Base-by-base conservation (phyloP, 768 basidiomycete genomes). In the Tulasnella sp. region DNA sequence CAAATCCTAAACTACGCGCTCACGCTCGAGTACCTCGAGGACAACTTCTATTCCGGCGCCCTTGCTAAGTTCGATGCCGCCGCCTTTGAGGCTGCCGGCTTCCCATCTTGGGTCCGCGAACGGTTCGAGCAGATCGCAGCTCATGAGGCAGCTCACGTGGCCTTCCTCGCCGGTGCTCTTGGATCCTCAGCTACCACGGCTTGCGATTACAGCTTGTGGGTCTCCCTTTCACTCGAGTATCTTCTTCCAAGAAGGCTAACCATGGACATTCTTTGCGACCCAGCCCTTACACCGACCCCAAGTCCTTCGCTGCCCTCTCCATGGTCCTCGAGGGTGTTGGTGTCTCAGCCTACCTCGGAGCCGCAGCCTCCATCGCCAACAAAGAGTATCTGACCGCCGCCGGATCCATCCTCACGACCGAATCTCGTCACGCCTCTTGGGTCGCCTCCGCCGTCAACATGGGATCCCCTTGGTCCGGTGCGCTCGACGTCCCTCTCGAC, bases 381-480 rank as follows among this genome's bases (percentile, higher is more conserved):
- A 73, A 73, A 68, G 56, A 59, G 9, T 29, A 77, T 66, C 66
- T 80, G 21, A 78, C 78, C 2, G 75, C 77, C 15, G 77, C 79
- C 3, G 84, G 75, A 1, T 75, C 73, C 17, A 85, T 88, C 63
- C 72, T 85, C 49, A 71, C 79, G 17, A 77, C 76, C 54, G 81
- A 86, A 66, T 76, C 81, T 22, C 77, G 82, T 41, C 84, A 86
- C 58, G 75, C 80, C 22, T 71, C 76, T 2, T 86, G 82, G 82
- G 68, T 85, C 42, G 72, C 74, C 61, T 75, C 76, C 1, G 73
- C 77, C 15, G 75, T 79, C 46, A 69, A 71, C 60, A 72, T 76
- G 52, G 34, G 34, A 38, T 68, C 69, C 22, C 73, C 79, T 1
- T 84, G 82, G 82, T 78, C 76, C 51, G 74, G 76, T 2, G 71